Base-by-base conservation (phyloP, 371 early-diverging fungal species). In the Saksenaea oblongispora region DNA sequence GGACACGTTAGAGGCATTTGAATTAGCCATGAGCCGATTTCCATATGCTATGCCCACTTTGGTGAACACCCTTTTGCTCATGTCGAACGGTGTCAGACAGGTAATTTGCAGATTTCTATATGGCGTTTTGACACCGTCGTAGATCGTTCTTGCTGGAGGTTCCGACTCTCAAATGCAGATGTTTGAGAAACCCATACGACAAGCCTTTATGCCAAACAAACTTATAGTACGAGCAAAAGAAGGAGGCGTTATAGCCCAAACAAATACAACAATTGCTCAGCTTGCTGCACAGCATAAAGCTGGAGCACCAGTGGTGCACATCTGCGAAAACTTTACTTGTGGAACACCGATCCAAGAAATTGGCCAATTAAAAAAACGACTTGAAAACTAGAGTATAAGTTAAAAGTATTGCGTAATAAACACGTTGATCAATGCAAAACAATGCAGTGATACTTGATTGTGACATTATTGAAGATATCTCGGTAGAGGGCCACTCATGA, bases 281-380 rank as follows among this genome's bases (percentile, higher is more conserved):
- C 69, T 79, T 18, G 56, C 64, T 44, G 28, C 65, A 28, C 9
- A 36, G 34, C 42, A 62, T 35, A 47, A 58, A 3, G 37, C 34
- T n/a, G 51, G 53, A 14, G 44, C 59, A 36, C 59, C 66, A 9
- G 54, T 63, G 17, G 73, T 67, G 7, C 76, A 74, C 55, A 73
- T 84, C 27, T 84, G 84, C 37, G 79, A 81, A 51, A 76, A 84
- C 31, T 84, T 84, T 57, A 67, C 80, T 1, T 84, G 84, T 58
- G 76, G 84, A 24, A 37, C 76, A 56, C 80, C 84, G 1, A 75
- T 84, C 36, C 17, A n/a, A 24, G 59, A 64, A 58, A n/a, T 69
- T 10, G 51, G 31, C 4, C 36, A 63, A 22, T 24, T 67, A 18
- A 53, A 34, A 51, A 58, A 37, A 69, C 65, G 70, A 59, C 63